Conservation (phyloP, 2,329 filamentous ascomycete genomes). For the Phialophora macrospora region DNA sequence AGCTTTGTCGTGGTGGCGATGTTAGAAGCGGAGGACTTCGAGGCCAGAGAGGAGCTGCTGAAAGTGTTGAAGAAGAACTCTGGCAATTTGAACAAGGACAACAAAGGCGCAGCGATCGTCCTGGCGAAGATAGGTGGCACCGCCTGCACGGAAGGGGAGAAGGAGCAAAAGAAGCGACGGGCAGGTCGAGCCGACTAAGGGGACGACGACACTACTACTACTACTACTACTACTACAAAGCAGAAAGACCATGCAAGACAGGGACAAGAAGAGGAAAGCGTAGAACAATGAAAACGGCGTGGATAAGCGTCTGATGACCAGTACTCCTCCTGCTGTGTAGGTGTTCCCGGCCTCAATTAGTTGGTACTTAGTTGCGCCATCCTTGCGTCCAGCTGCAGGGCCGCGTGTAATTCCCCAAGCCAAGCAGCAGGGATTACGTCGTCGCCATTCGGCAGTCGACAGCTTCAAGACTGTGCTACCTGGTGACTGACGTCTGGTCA, state of each 20-base stretch:
- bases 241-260: constrained; percentile 20
- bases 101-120: constrained; percentile 55
- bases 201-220: not conserved
- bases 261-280: constrained; percentile 10
- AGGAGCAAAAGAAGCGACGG: constrained; percentile 5
- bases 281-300: not conserved
- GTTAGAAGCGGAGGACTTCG: constrained; percentile 75
- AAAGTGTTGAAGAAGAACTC: constrained; percentile 67
- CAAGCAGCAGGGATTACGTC: not conserved
- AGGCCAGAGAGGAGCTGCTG: constrained; percentile 67
- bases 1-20: constrained; percentile 85
- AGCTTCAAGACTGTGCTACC: not conserved
- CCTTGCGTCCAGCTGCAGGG: not conserved
- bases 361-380: not conserved
- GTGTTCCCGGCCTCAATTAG: not conserved
- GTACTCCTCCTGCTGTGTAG: not conserved
- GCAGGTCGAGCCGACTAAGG: not conserved
- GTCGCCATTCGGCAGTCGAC: not conserved
- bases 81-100: constrained; percentile 56
- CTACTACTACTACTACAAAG: constrained; percentile 12
- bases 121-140: constrained; percentile 44
- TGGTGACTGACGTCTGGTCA: not conserved
- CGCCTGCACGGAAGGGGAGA: constrained; percentile 3
- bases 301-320: not conserved
- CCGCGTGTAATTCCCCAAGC: constrained; percentile 1